Evolutionary conservation across 2,329 filamentous ascomycete species (phyloP).

Genomic region (Acephala macrosclerotiorum): DNA sequence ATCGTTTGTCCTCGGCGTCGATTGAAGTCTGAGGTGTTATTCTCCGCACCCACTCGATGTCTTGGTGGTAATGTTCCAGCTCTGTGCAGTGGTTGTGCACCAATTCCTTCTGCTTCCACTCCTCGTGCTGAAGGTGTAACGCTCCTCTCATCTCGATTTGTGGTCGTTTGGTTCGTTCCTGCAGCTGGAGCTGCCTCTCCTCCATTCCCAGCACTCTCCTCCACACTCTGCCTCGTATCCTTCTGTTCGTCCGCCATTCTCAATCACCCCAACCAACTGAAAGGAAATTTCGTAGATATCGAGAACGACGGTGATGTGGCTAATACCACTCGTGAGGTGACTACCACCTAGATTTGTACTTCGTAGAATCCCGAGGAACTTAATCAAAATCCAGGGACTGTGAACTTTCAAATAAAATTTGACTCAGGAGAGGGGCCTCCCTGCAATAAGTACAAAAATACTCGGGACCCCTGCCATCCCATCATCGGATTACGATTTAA

Average conservation of each 20-base stretch:
- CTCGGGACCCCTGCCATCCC: not conserved
- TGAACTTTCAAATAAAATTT: constrained; percentile 6
- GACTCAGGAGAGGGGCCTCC: not conserved
- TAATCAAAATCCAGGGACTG: not conserved
- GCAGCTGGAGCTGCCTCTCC: constrained; percentile 1
- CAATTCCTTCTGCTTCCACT: constrained; percentile 20
- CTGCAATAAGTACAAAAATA: constrained; percentile 13
- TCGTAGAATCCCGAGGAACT: not conserved
- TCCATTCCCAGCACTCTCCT: not conserved
- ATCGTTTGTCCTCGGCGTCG: constrained; percentile 30
- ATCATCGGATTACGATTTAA: constrained; percentile 1
- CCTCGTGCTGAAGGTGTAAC: constrained; percentile 5
- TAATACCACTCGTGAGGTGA: constrained; percentile 4
- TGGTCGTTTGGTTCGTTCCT: constrained; percentile 6
- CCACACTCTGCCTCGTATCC: constrained; percentile 2
- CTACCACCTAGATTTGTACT: not conserved
- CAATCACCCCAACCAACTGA: not conserved
- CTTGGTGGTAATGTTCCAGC: constrained; percentile 26
- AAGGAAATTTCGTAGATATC: not conserved
- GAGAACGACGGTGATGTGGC: constrained; percentile 4
- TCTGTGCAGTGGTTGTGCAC: constrained; percentile 12
- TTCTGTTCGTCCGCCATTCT: constrained; percentile 19
- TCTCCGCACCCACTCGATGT: not conserved
- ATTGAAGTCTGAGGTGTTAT: constrained; percentile 3
- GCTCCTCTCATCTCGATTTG: constrained; percentile 3